A percentile compares a stretch with the other conserved stretches of the same genome.
These are phyloP conservation scores for Flaveria floridana DNA, from an alignment of 140 eudicot species.

Conservation along the genomic window DNA sequence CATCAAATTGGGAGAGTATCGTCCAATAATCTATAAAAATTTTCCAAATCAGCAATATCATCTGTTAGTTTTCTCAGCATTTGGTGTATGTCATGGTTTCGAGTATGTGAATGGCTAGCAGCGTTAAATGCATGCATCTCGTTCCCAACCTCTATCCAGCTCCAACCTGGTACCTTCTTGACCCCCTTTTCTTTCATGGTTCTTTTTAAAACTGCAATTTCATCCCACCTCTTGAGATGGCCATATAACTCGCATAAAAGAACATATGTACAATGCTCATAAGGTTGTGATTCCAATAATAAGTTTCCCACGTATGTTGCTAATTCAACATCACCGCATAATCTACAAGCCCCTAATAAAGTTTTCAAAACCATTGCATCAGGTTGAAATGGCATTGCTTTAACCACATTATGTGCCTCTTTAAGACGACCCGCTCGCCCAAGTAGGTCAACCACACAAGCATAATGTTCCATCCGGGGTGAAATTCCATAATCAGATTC, in stretches of 20 bases:
- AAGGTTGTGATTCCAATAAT: conserved; percentile 67
- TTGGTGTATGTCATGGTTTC: conserved; percentile 45
- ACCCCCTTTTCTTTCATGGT: conserved; percentile 85
- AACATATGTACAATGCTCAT: conserved; percentile 81
- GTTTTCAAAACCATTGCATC: conserved; percentile 94
- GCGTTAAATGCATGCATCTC: conserved; percentile 76
- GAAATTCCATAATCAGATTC: conserved; percentile 61
- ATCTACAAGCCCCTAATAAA: conserved; percentile 78
- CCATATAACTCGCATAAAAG: conserved; percentile 87
- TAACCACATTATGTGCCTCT: conserved; percentile 59
- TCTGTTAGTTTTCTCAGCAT: conserved; percentile 39
- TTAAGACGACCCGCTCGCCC: conserved; percentile 76
- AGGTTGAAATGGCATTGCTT: conserved; percentile 80
- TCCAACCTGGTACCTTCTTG: conserved; percentile 93
- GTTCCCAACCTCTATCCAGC: conserved; percentile 79
- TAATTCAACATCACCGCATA: conserved; percentile 71
- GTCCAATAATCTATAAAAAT: background rate
- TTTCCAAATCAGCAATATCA: conserved; percentile 36
- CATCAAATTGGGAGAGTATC: too few relatives aligned
- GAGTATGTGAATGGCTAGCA: conserved; percentile 59
- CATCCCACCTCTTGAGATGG: conserved; percentile 65
- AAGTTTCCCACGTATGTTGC: conserved; percentile 59
- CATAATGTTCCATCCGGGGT: conserved; percentile 91
- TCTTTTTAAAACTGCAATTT: conserved; percentile 61
- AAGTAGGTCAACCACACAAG: conserved; percentile 77